A percentile compares a stretch with the other conserved stretches of the same genome.
These are phyloP conservation scores for Penicillium diatomitis DNA, from an alignment of 495 filamentous ascomycete species.

Conservation along the genomic window DNA sequence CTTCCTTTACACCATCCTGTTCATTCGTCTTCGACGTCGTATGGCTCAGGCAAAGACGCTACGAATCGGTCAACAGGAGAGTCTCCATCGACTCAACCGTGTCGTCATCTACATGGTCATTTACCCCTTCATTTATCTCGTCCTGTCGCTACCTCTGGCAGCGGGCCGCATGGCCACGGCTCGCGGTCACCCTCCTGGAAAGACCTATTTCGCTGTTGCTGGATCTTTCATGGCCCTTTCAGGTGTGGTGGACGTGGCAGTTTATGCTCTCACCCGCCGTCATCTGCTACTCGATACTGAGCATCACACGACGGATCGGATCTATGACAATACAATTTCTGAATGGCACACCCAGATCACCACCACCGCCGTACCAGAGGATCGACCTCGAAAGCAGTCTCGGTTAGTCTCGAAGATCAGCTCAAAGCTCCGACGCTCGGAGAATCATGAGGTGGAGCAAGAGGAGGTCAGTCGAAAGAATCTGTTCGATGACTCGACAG, in stretches of 20 bases:
- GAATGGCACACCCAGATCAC: conserved; percentile 27
- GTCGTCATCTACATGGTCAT: conserved; percentile 61
- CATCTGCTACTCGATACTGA: conserved; percentile 32
- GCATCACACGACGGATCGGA: conserved; percentile 21
- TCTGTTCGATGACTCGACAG: conserved; percentile 26
- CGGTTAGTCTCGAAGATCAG: conserved; percentile 14
- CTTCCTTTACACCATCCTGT: conserved; percentile 55
- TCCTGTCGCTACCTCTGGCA: conserved; percentile 62
- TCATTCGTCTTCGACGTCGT: conserved; percentile 45
- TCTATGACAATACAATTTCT: conserved; percentile 18
- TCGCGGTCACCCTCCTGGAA: conserved; percentile 41
- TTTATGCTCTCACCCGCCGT: conserved; percentile 50
- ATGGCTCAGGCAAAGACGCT: conserved; percentile 30
- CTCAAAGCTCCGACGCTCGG: conserved; percentile 15
- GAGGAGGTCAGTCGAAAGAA: conserved; percentile 12
- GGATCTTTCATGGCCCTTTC: conserved; percentile 61
- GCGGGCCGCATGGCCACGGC: conserved; percentile 55
- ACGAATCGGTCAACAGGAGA: conserved; percentile 26
- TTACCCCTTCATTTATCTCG: conserved; percentile 62
- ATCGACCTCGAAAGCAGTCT: conserved; percentile 4
- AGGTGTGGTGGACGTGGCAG: conserved; percentile 59
- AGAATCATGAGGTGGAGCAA: conserved; percentile 11
- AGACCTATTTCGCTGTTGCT: conserved; percentile 53
- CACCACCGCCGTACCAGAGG: conserved; percentile 7
- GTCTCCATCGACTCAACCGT: conserved; percentile 29